Percentiles rank a stretch among this genome's conserved stretches.
Conservation (phyloP, 2,329 filamentous ascomycete genomes). For the Trichoderma pleuroti region DNA sequence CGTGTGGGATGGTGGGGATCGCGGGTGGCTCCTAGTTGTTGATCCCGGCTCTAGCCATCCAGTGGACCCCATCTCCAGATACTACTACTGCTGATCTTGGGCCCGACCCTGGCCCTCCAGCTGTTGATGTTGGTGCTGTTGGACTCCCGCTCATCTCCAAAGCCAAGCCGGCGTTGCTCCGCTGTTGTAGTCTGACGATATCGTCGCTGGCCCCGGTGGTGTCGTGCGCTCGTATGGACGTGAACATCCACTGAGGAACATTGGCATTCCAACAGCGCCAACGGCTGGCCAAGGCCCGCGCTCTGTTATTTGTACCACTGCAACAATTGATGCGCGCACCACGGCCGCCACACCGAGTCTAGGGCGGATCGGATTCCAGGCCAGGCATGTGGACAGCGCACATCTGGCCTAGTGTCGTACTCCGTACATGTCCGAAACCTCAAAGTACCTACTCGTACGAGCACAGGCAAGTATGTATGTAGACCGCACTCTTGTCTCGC, state of each 20-base stretch:
- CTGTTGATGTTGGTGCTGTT: neutral
- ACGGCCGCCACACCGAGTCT: neutral
- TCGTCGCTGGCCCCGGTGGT: neutral
- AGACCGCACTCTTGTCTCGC: neutral
- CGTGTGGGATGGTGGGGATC: neutral
- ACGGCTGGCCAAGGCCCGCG: neutral
- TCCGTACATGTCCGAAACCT: neutral
- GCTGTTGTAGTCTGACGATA: neutral
- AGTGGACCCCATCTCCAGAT: conserved; percentile 14
- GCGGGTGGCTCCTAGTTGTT: neutral
- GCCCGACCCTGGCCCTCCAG: neutral
- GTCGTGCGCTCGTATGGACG: neutral
- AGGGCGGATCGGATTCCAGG: neutral
- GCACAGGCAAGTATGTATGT: neutral
- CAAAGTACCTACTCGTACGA: too few relatives aligned
- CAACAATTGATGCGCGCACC: neutral
- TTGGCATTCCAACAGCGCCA: neutral
- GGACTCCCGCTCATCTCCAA: neutral
- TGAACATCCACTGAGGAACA: neutral
- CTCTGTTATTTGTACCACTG: neutral
- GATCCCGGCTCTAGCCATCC: conserved; percentile 5
- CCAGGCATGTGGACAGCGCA: conserved; percentile 5
- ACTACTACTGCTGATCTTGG: neutral
- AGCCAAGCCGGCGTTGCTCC: neutral
- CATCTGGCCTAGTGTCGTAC: conserved; percentile 8